Evolutionary conservation across 805 yeast genomes (phyloP), one percentile per base, ranked within the genome.

Genomic region (Candida krabiensis): DNA sequence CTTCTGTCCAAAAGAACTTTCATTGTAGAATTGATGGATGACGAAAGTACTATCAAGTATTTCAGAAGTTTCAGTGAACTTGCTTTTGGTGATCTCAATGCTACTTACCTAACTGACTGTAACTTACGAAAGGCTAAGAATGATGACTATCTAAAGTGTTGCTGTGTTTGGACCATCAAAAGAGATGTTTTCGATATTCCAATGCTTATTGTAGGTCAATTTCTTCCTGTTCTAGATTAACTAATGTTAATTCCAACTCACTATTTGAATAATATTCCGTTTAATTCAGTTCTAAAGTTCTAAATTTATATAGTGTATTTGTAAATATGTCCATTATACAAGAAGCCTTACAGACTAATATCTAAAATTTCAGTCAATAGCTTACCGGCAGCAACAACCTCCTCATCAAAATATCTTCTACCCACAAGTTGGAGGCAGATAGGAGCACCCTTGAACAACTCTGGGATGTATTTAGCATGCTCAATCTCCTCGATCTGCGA

Each of bases 141-240:
- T 31, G 55, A 62, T 26, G 70, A 68, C 49, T 63, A 62, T 47
- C 50, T 60, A 29, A 77, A 77, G 43, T 85, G 89, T 51, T 81
- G 89, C 27, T 79, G 87, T 28, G 86, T 86, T 12, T 84, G 93
- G 89, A 86, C 95, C 0, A 87, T 86, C 12, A 84, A 84, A 49
- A 67, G 93, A 49, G 95, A 86, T 62, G 78, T 82, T 33, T 86
- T 85, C 62, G 91, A 85, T 60, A 78, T 86, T 33, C 95, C 96
- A 6, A 80, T 86, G 86, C 66, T 86, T 53, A 79, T 86, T 14
- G 82, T 85, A 30, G 95, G 95, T 0, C 91, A 86, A 55, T 83
- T 85, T 52, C 56, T 85, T 29, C 93, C 93, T 1, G 74, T 83
- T 2, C 61, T 83, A 24, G 63, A 61, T 39, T 53, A 34, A 33